Evolutionary conservation across 1,139 yeast species (phyloP), one percentile per base, ranked within the genome.

Genomic region (Diutina rugosa): DNA sequence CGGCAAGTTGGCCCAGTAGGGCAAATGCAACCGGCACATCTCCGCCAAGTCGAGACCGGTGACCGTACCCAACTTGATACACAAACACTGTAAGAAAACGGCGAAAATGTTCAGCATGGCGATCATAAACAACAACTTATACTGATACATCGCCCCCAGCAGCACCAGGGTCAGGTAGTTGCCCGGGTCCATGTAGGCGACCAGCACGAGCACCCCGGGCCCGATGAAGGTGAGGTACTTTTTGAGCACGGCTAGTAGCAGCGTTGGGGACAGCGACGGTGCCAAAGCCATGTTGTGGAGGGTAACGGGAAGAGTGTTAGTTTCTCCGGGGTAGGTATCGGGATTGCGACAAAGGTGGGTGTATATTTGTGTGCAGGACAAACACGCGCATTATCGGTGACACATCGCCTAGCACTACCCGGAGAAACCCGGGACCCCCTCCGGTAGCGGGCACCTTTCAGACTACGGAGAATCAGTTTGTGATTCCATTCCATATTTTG

Each of bases 171-270:
- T 90, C 41, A 97, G 86, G 70, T 91, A 93, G 71, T 93, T 93
- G 1, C 99, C 99, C 1, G 99, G 98, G 65, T 93, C 99, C 87
- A 93, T 89, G 66, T 91, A 93, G 0, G 98, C 96, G 56, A 93
- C 98, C 28, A 95, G 82, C 35, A 93, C 95, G 93, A 91, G 85
- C 55, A 91, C 78, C 0, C 98, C 98, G 0, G 97, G 97, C 0
- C 98, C 97, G 3, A 90, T 72, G 63, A 86, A 87, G 56, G 78
- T 73, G 10, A 77, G 68, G 63, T 84, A 82, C 64, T 85, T 84
- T 18, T 49, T 49, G 28, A 49, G n/a, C 29, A 32, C 21, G 12
- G 26, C 53, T n/a, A 30, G 14, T 16, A 49, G 26, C 41, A 9
- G 41, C n/a, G 41, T 35, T 10, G 41, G 16, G 2, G 41, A 4